These are phyloP conservation scores for Xylaria nigripes DNA, from an alignment of 495 filamentous ascomycete species.

Conservation along the genomic window DNA sequence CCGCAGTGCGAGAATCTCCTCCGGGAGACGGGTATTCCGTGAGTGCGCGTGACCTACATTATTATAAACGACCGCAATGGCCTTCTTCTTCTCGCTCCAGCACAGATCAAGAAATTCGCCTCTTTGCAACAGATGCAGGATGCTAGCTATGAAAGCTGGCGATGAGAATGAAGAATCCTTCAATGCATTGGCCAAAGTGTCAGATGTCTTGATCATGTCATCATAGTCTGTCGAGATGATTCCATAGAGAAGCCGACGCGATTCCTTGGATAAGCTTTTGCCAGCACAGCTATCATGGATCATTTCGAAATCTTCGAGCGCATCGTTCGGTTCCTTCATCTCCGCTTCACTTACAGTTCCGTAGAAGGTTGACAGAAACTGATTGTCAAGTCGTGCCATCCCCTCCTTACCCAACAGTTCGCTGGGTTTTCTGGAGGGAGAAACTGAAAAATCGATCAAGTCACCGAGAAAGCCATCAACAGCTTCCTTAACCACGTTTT, in stretches of 20 bases:
- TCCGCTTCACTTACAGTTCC: neutral
- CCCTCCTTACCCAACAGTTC: neutral
- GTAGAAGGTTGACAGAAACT: neutral
- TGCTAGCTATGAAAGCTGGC: neutral
- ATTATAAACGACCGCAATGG: slow-evolving; percentile 9
- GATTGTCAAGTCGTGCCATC: neutral
- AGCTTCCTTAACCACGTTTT: no score
- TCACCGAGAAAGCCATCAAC: no score
- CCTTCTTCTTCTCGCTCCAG: slow-evolving; percentile 6
- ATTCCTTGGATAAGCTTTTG: neutral
- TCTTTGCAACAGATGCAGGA: slow-evolving; percentile 5
- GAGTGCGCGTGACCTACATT: slow-evolving; percentile 6
- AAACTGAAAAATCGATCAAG: no score
- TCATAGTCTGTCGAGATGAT: neutral
- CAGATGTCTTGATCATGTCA: neutral
- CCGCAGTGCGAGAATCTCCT: slow-evolving; percentile 9
- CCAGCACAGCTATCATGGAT: neutral
- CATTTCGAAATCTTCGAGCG: neutral
- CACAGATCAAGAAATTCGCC: slow-evolving; percentile 5
- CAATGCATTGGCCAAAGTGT: neutral
- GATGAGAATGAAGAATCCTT: neutral
- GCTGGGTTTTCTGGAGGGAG: no score
- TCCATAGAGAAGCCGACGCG: neutral
- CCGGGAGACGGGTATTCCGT: slow-evolving; percentile 4
- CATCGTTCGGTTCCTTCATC: neutral